Conservation (phyloP, 2,329 filamentous ascomycete species). For the Septoria petroselini region DNA sequence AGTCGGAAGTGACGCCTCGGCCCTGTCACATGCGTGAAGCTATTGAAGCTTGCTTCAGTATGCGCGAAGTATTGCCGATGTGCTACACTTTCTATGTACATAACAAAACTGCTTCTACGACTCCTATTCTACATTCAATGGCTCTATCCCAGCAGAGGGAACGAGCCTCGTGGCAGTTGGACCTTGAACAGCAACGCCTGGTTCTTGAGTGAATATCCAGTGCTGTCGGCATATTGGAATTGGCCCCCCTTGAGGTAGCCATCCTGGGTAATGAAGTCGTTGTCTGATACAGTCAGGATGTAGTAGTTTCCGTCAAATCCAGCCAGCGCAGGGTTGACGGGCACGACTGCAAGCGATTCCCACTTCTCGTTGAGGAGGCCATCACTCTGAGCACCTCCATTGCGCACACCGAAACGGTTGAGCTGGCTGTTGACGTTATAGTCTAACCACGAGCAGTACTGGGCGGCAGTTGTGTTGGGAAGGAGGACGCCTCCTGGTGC, state of each 20-base stretch:
- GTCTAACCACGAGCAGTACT: constrained; percentile 60
- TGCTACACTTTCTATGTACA: too few relatives aligned
- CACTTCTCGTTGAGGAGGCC: constrained; percentile 71
- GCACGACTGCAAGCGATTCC: constrained; percentile 65
- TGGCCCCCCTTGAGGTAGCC: constrained; percentile 59
- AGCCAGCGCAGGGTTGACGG: constrained; percentile 48
- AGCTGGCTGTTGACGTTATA: constrained; percentile 66
- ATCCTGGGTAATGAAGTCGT: constrained; percentile 73
- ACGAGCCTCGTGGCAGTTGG: constrained; percentile 43
- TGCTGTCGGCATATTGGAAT: constrained; percentile 55
- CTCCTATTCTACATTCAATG: too few relatives aligned
- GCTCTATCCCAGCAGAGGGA: constrained; percentile 25
- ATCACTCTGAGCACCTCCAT: constrained; percentile 60
- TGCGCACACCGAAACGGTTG: constrained; percentile 63
- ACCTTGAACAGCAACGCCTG: constrained; percentile 64
- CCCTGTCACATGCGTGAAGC: too few relatives aligned
- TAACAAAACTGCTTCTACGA: too few relatives aligned
- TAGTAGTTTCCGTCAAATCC: constrained; percentile 60
- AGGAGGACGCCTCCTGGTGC: constrained; percentile 54
- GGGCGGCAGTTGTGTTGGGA: constrained; percentile 53
- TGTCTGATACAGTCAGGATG: constrained; percentile 65
- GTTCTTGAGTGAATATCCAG: constrained; percentile 58
- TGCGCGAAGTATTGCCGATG: too few relatives aligned
- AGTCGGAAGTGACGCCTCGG: too few relatives aligned
- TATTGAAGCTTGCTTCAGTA: not conserved